A percentile compares a stretch with the other conserved stretches of the same genome.
Evolutionary conservation across 176 grass and related monocot genomes (phyloP).

Genomic region (Hordeum marinum): DNA sequence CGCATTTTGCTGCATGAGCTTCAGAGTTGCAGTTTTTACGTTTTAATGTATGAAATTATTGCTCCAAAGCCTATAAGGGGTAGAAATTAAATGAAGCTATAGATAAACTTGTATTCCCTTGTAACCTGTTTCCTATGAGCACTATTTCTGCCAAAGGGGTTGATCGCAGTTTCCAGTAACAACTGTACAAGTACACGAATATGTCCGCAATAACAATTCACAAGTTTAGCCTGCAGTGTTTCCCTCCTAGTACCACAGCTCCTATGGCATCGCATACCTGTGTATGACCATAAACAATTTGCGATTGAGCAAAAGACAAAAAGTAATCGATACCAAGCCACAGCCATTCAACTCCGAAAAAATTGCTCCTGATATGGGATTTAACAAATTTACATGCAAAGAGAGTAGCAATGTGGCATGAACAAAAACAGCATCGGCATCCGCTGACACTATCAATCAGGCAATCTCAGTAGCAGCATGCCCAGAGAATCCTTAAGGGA

Average conservation of each 20-base stretch:
- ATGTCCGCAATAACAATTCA: neutral
- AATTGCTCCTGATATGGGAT: neutral
- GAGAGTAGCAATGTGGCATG: neutral
- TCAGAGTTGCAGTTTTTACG: neutral
- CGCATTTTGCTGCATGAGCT: slow-evolving; percentile 2
- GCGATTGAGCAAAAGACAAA: neutral
- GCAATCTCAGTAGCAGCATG: neutral
- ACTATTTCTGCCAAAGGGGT: neutral
- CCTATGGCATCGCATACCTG: neutral
- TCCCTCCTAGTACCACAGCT: neutral
- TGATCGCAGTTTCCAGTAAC: neutral
- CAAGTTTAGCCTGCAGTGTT: neutral
- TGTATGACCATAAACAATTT: neutral
- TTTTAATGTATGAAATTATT: neutral
- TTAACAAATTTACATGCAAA: neutral
- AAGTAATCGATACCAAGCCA: neutral
- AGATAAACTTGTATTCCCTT: neutral
- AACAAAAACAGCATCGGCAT: neutral
- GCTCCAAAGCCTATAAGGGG: neutral
- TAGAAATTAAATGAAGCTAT: neutral
- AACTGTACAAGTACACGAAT: neutral
- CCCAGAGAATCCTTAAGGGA: neutral
- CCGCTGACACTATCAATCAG: neutral
- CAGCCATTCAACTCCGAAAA: neutral
- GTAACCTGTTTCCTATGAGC: neutral